A percentile compares a stretch with the other conserved stretches of the same genome.
These are phyloP conservation scores for Skeletonema potamos DNA, from an alignment of 108 stramenopile species.

Conservation along the genomic window DNA sequence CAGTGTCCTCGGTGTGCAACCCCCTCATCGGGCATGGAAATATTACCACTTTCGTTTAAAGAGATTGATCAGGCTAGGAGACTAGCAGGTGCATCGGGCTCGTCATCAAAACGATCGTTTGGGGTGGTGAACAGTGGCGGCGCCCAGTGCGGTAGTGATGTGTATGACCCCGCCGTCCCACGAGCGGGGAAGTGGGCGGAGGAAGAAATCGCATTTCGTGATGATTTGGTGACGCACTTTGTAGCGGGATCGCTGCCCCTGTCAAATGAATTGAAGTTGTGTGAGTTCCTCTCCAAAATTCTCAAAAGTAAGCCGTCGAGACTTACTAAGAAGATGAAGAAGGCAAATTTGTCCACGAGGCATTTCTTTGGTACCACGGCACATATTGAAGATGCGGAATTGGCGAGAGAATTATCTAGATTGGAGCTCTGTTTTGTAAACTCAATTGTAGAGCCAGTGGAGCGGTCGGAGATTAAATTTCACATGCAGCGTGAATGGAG, in stretches of 20 bases:
- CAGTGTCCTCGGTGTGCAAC: neutral
- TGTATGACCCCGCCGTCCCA: conserved; percentile 38
- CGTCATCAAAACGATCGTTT: neutral
- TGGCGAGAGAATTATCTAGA: conserved; percentile 62
- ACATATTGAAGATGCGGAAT: conserved; percentile 39
- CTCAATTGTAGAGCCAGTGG: conserved; percentile 65
- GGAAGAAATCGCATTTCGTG: conserved; percentile 77
- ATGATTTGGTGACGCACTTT: conserved; percentile 72
- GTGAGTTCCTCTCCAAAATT: conserved; percentile 83
- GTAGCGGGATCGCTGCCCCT: conserved; percentile 71
- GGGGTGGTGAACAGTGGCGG: neutral
- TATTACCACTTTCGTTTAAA: conserved; percentile 3
- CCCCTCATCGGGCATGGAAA: neutral
- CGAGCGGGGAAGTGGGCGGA: conserved; percentile 85
- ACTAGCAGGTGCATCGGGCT: neutral
- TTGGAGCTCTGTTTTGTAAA: conserved; percentile 66
- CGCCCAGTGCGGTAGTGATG: neutral
- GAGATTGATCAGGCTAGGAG: conserved; percentile 11
- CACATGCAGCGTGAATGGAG: conserved; percentile 91
- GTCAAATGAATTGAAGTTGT: conserved; percentile 72
- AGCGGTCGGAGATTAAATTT: conserved; percentile 82
- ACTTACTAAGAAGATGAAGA: conserved; percentile 92
- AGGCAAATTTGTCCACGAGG: conserved; percentile 77
- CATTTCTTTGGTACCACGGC: conserved; percentile 49
- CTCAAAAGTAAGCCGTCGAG: conserved; percentile 88